Conservation (phyloP, 106 monocot genomes). For the Dioscorea dumetorum region DNA sequence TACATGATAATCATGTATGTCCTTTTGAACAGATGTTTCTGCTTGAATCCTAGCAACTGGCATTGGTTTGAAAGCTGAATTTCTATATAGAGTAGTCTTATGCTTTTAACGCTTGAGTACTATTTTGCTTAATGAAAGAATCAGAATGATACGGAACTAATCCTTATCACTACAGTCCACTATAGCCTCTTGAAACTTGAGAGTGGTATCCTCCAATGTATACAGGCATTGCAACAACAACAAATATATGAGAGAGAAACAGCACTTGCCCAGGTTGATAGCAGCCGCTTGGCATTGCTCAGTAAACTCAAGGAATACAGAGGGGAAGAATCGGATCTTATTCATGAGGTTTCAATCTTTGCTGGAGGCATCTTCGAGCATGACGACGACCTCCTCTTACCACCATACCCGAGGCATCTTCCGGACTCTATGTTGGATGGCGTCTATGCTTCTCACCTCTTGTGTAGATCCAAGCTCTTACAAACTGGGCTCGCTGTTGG, state of each 20-base stretch:
- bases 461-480: conserved; percentile 14
- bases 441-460: conserved; percentile 13
- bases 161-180: not conserved
- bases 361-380: conserved; percentile 45
- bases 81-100: too few relatives aligned
- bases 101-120: not conserved
- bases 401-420: conserved; percentile 48
- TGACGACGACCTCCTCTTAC: conserved; percentile 55
- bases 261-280: conserved; percentile 53
- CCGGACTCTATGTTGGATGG: conserved; percentile 43
- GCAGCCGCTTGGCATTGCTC: conserved; percentile 49
- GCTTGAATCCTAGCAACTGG: not conserved
- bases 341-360: conserved; percentile 64
- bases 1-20: too few relatives aligned
- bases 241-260: conserved; percentile 81
- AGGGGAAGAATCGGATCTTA: conserved; percentile 55
- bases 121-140: not conserved
- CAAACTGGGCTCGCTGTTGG: conserved; percentile 7
- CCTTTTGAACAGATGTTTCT: too few relatives aligned
- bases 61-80: not conserved
- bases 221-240: conserved; percentile 63
- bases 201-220: not conserved
- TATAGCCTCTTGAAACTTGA: too few relatives aligned
- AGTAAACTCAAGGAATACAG: conserved; percentile 67
- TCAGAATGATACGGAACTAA: too few relatives aligned